Base-by-base conservation (phyloP, 78 protist genomes). In the Cavenderia fasciculata region DNA sequence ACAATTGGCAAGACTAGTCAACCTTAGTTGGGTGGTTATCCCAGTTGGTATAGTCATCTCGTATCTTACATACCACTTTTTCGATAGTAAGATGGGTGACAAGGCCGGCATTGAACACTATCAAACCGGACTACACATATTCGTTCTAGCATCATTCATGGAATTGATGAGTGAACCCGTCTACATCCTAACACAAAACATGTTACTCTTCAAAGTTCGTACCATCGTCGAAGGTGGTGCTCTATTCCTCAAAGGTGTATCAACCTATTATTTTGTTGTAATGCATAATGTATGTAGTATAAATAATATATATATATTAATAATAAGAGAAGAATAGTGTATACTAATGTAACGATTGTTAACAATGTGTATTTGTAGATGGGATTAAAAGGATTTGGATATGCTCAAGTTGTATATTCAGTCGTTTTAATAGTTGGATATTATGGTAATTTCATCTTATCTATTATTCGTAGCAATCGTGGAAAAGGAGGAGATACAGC, bases 311-410 rank as follows among this genome's bases (percentile, higher is more conserved):
- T n/a, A n/a, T n/a, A n/a, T n/a, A n/a, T n/a, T n/a, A n/a, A n/a
- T n/a, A n/a, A n/a, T n/a, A n/a, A n/a, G n/a, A n/a, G n/a, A n/a
- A n/a, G n/a, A n/a, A n/a, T n/a, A n/a, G n/a, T n/a, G n/a, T 10
- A 61, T 27, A 61, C 23, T 18, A 18, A 6, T 34, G 10, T 34
- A 31, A 4, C n/a, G 3, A 16, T 34, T 34, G 31, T 34, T 61
- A 27, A 61, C 36, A 61, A 27, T 34, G 6, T 61, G 10, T n/a
- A 34, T 40, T 40, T 36, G 65, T 34, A 68, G 84, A 29, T 51
- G 56, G 89, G 89, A 82, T 56, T 82, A 65, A 82, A 68, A 68
- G 89, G 89, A 52, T 82, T 82, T 82, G 89, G 89, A 12, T 82
- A 68, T 68, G 34, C 89, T 34, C 89, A 82, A 56, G 38, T 82